phyloP scores from a whole-genome alignment of 1,284 basidiomycete species.

The Trichosporon coremiiforme region DNA sequence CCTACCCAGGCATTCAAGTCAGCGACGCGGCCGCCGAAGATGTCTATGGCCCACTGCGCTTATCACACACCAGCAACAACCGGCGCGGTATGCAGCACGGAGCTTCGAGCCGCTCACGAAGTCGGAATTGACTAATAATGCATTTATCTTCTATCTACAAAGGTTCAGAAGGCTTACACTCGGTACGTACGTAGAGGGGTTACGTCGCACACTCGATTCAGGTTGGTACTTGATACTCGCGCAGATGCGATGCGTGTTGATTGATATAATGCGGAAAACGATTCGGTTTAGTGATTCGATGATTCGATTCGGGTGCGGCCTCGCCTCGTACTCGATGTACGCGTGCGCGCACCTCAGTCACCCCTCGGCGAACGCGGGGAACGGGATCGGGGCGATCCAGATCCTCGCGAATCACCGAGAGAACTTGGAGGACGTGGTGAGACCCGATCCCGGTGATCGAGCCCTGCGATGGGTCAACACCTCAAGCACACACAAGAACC shows the following conservation, averaged over 20 bases:
- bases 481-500: neutral
- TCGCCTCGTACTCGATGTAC: neutral
- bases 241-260: conserved; percentile 8
- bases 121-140: conserved; percentile 10
- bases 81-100: neutral
- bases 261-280: neutral
- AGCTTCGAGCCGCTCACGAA: neutral
- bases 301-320: neutral
- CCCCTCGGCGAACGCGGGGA: neutral
- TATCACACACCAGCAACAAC: neutral
- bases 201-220: neutral
- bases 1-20: neutral
- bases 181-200: neutral
- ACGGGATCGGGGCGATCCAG: neutral
- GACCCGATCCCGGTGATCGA: conserved; percentile 19
- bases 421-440: conserved; percentile 12
- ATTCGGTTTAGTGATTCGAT: neutral
- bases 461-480: conserved; percentile 2
- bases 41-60: neutral
- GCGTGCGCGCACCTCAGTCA: conserved; percentile 3
- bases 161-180: conserved; percentile 8
- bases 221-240: neutral
- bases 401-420: conserved; percentile 3
- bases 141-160: conserved; percentile 16
- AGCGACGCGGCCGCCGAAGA: neutral